A percentile compares a stretch with the other conserved stretches of the same genome.
Evolutionary conservation across 148 eudicot genomes (phyloP).

Genomic region (Vaccinium darrowii): DNA sequence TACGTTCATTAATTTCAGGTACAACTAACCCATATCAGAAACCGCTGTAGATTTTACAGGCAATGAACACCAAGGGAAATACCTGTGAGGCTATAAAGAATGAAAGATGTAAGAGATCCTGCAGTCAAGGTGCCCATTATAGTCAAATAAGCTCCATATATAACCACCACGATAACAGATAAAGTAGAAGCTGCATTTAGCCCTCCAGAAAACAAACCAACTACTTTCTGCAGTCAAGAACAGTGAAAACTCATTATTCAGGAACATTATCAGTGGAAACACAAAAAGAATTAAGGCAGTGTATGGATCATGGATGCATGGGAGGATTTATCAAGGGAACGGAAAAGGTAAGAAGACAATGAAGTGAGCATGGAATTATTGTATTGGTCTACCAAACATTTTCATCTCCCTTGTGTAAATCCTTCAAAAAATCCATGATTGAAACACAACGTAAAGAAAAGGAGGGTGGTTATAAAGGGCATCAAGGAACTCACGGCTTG

Average conservation of each 20-base stretch:
- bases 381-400: not conserved
- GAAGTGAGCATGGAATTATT: not conserved
- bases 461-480: not conserved
- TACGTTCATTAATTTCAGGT: not conserved
- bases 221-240: constrained; percentile 7
- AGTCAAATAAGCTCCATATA: constrained; percentile 14
- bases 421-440: not conserved
- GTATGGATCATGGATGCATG: not conserved
- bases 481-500: constrained; percentile 64
- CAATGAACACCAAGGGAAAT: not conserved
- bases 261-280: not conserved
- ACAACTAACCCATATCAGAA: not conserved
- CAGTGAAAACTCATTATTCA: not conserved
- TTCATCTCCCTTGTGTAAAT: not conserved
- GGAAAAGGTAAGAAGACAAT: not conserved
- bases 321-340: not conserved
- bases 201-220: constrained; percentile 17
- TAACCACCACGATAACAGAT: constrained; percentile 9
- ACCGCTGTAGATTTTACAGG: not conserved
- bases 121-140: constrained; percentile 16
- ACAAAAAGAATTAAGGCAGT: not conserved
- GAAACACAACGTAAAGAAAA: not conserved
- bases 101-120: constrained; percentile 21
- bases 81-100: constrained; percentile 22
- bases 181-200: constrained; percentile 18